Evolutionary conservation across 2,329 filamentous ascomycete species (phyloP).

Genomic region (Annulohypoxylon truncatum): DNA sequence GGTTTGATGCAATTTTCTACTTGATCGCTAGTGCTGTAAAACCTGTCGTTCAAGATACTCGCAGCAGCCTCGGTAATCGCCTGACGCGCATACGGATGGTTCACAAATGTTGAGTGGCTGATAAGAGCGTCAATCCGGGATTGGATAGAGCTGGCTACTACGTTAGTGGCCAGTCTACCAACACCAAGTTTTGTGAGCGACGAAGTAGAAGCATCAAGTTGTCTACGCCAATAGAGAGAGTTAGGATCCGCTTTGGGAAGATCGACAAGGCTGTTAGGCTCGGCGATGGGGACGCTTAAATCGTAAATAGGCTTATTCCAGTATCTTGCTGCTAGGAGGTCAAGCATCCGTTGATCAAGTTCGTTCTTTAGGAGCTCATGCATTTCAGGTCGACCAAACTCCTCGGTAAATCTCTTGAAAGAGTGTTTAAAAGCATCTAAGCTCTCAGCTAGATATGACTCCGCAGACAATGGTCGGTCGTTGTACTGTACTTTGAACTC

Average conservation of each 20-base stretch:
- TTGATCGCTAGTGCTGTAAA: conserved; percentile 97
- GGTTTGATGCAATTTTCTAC: conserved; percentile 99
- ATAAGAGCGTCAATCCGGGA: conserved; percentile 84
- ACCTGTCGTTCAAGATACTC: conserved; percentile 90
- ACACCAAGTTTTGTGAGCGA: conserved; percentile 94
- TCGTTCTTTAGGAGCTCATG: conserved; percentile 90
- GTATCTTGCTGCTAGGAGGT: conserved; percentile 91
- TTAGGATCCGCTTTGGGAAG: conserved; percentile 87
- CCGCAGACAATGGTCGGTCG: conserved; percentile 90
- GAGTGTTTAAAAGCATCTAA: conserved; percentile 97
- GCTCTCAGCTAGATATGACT: conserved; percentile 95
- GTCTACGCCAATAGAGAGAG: conserved; percentile 90
- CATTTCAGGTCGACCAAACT: conserved; percentile 90
- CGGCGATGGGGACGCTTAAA: conserved; percentile 72
- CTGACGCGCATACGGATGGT: conserved; percentile 90
- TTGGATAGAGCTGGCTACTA: conserved; percentile 89
- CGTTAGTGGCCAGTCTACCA: conserved; percentile 89
- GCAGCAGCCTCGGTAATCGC: conserved; percentile 93
- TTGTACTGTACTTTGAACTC: conserved; percentile 99
- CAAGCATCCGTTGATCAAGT: conserved; percentile 93
- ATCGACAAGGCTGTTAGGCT: conserved; percentile 78
- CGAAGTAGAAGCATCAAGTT: conserved; percentile 91
- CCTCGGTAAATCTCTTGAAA: conserved; percentile 92
- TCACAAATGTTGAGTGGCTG: conserved; percentile 82
- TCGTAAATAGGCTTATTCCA: conserved; percentile 97